Evolutionary conservation across 2,329 filamentous ascomycete genomes (phyloP), one percentile per base, ranked within the genome.

Genomic region (Diaporthe sp.): DNA sequence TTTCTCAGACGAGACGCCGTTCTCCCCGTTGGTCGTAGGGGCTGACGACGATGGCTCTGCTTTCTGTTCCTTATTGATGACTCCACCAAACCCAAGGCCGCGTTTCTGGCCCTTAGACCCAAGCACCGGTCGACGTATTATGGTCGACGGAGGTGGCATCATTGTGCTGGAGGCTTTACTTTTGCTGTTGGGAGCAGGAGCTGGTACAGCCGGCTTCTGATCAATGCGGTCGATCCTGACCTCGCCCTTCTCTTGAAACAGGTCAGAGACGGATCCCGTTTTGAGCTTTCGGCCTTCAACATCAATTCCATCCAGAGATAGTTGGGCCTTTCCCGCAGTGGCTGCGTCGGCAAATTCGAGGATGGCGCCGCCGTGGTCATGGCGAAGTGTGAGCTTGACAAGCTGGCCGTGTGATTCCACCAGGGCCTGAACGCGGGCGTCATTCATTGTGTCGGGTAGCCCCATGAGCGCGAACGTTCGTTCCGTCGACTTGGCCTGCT

Each of bases 401-500:
- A 98, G 88, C 1, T 88, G 84, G 0, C 95, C 95, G 60, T 92
- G 89, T 1, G 91, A 89, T 79, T 95, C 93, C 12, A 94, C 92
- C 3, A 97, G 86, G 0, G 92, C 89, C 60, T 91, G 91, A 73
- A 99, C 91, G 42, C 96, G 94, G 1, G 94, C 92, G 80, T 98
- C 95, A 78, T 97, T 98, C 80, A 98, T 91, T 0, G 96, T 98
- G 81, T 98, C 97, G 0, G 97, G 95, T 1, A 99, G 87, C 77
- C 96, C 94, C 84, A 98, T 91, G 39, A 99, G 87, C 13, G 93
- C 93, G 68, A 98, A 89, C 0, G 94, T 97, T 71, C 74, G 73
- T 13, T 34, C 81, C 78, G 79, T 76, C 28, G 75, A 75, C 71
- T 58, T 78, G 72, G 79, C 77, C 12, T 78, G 77, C 51, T 78